Conservation (phyloP, 2,329 filamentous ascomycete species). For the Aurifilum marmelostoma region DNA sequence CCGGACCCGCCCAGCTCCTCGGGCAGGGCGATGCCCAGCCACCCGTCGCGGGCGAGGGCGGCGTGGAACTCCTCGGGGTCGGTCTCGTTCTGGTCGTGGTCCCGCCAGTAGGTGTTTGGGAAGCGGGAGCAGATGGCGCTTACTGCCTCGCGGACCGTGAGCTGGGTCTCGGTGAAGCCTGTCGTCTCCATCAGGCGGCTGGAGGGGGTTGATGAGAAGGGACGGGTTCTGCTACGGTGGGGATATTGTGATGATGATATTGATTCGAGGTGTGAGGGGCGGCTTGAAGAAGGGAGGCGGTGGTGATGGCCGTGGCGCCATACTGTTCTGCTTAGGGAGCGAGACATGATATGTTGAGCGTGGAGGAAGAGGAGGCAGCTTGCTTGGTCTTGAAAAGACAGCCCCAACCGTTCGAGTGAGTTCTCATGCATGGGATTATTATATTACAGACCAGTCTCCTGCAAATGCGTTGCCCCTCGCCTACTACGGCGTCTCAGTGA, state of each 20-base stretch:
- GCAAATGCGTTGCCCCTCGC: background rate
- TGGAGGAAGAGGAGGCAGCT: background rate
- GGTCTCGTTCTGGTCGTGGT: constrained; percentile 68
- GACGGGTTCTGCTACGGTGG: constrained; percentile 37
- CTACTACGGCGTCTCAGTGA: background rate
- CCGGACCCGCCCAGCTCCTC: constrained; percentile 75
- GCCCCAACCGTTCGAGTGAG: no score
- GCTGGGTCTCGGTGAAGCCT: constrained; percentile 72
- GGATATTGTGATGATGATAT: no score
- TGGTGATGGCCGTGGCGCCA: constrained; percentile 12
- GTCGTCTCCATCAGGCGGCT: constrained; percentile 68
- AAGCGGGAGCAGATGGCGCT: constrained; percentile 70
- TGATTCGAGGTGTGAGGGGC: background rate
- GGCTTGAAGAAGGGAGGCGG: background rate
- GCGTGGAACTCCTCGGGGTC: constrained; percentile 79
- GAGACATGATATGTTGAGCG: constrained; percentile 16
- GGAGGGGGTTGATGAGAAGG: constrained; percentile 42
- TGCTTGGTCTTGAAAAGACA: background rate
- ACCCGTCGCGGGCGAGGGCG: constrained; percentile 73
- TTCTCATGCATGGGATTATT: background rate
- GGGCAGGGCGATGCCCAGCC: constrained; percentile 80
- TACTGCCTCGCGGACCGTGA: constrained; percentile 73
- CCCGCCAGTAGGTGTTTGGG: constrained; percentile 76
- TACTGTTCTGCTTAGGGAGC: background rate
- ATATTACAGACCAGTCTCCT: background rate